A percentile compares a stretch with the other conserved stretches of the same genome.
phyloP scores from a whole-genome alignment of 192 early-diverging fungal species.

The Linnemannia hyalina region DNA sequence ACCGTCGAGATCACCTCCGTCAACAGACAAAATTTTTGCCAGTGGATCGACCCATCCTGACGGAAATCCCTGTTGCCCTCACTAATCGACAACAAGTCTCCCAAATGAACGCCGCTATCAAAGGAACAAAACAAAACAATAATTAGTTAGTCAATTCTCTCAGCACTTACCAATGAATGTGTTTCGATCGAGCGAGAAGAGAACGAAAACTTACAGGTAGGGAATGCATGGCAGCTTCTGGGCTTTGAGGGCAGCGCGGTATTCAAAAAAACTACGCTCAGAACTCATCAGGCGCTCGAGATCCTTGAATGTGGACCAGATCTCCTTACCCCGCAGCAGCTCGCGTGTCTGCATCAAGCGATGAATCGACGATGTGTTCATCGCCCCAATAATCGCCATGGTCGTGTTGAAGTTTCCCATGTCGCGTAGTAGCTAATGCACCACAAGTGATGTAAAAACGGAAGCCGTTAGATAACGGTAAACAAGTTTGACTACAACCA shows the following conservation, averaged over 20 bases:
- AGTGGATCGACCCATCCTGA: slow-evolving; percentile 75
- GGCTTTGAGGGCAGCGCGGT: slow-evolving; percentile 71
- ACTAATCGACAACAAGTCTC: slow-evolving; percentile 79
- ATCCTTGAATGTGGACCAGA: slow-evolving; percentile 65
- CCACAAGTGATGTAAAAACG: not conserved
- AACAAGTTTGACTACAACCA: not conserved
- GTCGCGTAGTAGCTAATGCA: slow-evolving; percentile 65
- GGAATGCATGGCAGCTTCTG: slow-evolving; percentile 77
- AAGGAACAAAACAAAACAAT: not conserved
- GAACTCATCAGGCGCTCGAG: slow-evolving; percentile 81
- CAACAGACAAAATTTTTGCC: slow-evolving; percentile 80
- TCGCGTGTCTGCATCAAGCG: slow-evolving; percentile 75
- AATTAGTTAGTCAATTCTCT: not conserved
- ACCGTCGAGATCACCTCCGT: slow-evolving; percentile 73
- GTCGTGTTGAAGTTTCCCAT: slow-evolving; percentile 83
- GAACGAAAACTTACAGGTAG: slow-evolving; percentile 64
- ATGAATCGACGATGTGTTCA: slow-evolving; percentile 73
- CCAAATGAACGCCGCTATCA: slow-evolving; percentile 74
- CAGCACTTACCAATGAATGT: not conserved
- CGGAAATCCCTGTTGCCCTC: slow-evolving; percentile 78
- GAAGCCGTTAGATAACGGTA: not conserved
- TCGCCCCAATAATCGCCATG: slow-evolving; percentile 80
- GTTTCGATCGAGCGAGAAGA: not conserved
- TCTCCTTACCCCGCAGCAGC: slow-evolving; percentile 60
- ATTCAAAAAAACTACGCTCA: slow-evolving; percentile 69